Conservation (phyloP, 2,329 filamentous ascomycete species). For the Botrytis cinerea region DNA sequence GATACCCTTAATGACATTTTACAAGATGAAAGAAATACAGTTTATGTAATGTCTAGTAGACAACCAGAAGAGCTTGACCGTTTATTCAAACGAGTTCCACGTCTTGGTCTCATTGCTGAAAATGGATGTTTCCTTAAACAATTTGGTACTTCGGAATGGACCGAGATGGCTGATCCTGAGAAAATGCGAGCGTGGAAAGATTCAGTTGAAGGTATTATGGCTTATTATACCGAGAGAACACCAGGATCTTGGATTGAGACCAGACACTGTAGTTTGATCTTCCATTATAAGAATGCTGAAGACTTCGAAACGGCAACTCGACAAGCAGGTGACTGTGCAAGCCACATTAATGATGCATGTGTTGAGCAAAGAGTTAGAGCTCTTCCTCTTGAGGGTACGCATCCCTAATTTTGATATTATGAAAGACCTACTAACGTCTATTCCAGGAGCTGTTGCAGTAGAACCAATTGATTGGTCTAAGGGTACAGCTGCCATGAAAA, state of each 20-base stretch:
- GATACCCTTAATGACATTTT: slow-evolving; percentile 81
- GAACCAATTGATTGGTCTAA: slow-evolving; percentile 89
- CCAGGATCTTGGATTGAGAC: slow-evolving; percentile 88
- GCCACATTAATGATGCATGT: slow-evolving; percentile 93
- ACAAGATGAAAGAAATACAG: slow-evolving; percentile 75
- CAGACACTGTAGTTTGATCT: slow-evolving; percentile 86
- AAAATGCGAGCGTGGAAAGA: slow-evolving; percentile 78
- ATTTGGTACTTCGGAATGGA: slow-evolving; percentile 69
- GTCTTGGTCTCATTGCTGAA: slow-evolving; percentile 87
- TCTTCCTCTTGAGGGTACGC: slow-evolving; percentile 66
- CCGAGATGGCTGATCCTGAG: slow-evolving; percentile 70
- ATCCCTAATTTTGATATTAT: not conserved
- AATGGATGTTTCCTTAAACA: slow-evolving; percentile 90
- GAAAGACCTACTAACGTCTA: slow-evolving; percentile 8
- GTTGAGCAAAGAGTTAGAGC: slow-evolving; percentile 82
- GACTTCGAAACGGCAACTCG: slow-evolving; percentile 74
- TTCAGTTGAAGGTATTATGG: slow-evolving; percentile 77
- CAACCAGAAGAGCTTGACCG: slow-evolving; percentile 85
- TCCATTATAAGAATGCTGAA: slow-evolving; percentile 83
- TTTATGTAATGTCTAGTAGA: slow-evolving; percentile 92
- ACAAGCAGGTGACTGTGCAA: slow-evolving; percentile 85
- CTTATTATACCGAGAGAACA: slow-evolving; percentile 87
- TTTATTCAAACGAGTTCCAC: slow-evolving; percentile 79
- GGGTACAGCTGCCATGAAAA: slow-evolving; percentile 73
- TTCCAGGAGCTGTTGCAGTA: slow-evolving; percentile 68